These are phyloP conservation scores for Trametes cinnabarina DNA, from an alignment of 768 basidiomycete genomes.

Conservation along the genomic window DNA sequence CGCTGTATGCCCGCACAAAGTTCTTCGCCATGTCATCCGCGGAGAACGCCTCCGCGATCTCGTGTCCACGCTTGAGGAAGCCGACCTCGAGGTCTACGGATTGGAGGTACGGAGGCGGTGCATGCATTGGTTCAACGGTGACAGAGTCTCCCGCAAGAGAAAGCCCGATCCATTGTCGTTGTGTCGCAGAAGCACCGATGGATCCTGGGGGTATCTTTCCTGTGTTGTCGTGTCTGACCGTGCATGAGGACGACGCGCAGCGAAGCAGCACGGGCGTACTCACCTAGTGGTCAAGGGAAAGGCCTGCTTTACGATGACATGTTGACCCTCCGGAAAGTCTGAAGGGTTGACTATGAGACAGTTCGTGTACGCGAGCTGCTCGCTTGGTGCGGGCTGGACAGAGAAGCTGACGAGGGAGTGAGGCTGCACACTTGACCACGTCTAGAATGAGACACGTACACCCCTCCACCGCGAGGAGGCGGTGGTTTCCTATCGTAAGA, in stretches of 20 bases:
- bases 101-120: slow-evolving; percentile 60
- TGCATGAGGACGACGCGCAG: background rate
- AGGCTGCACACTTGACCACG: background rate
- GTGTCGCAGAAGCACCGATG: slow-evolving; percentile 74
- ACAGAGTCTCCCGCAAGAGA: slow-evolving; percentile 76
- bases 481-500: slow-evolving; percentile 22
- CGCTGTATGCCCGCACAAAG: slow-evolving; percentile 73
- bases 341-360: slow-evolving; percentile 75
- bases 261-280: slow-evolving; percentile 18
- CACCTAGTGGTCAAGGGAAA: slow-evolving; percentile 77
- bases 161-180: slow-evolving; percentile 88
- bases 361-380: slow-evolving; percentile 69
- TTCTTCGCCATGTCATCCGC: slow-evolving; percentile 81
- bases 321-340: slow-evolving; percentile 72
- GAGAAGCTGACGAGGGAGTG: slow-evolving; percentile 17
- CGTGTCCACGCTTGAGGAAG: slow-evolving; percentile 52
- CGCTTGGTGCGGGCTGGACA: slow-evolving; percentile 28
- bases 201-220: slow-evolving; percentile 63
- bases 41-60: slow-evolving; percentile 70
- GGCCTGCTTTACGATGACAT: slow-evolving; percentile 70
- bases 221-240: slow-evolving; percentile 72
- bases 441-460: slow-evolving; percentile 8
- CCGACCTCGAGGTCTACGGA: slow-evolving; percentile 80
- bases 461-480: slow-evolving; percentile 19
- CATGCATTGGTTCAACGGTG: slow-evolving; percentile 57